phyloP scores from a whole-genome alignment of 148 eudicot genomes.

The Mesembryanthemum crystallinum region DNA sequence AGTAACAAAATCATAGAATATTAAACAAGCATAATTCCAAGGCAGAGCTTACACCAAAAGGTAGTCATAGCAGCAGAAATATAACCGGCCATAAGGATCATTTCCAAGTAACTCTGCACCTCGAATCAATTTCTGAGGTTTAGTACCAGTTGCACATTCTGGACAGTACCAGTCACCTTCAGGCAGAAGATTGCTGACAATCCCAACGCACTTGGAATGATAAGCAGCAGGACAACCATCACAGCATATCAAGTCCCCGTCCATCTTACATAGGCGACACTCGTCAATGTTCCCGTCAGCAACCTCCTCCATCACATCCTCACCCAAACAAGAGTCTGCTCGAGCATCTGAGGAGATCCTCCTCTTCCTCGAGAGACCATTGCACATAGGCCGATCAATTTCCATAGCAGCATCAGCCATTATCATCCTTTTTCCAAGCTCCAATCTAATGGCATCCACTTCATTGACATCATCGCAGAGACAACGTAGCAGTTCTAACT shows the following conservation, averaged over 20 bases:
- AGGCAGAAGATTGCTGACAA: constrained; percentile 68
- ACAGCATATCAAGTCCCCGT: constrained; percentile 91
- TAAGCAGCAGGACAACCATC: constrained; percentile 98
- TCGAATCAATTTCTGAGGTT: constrained; percentile 56
- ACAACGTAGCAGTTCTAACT: constrained; percentile 70
- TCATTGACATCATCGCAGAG: constrained; percentile 89
- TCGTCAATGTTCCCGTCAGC: constrained; percentile 89
- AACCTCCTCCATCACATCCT: constrained; percentile 49
- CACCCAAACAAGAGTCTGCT: constrained; percentile 42
- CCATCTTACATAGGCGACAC: constrained; percentile 95
- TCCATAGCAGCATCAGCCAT: constrained; percentile 42
- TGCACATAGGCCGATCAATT: constrained; percentile 42
- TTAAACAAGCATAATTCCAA: constrained; percentile 2
- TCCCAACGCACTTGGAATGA: constrained; percentile 87
- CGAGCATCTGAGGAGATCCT: constrained; percentile 38
- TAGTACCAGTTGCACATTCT: constrained; percentile 60
- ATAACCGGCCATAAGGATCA: constrained; percentile 77
- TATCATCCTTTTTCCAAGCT: constrained; percentile 58
- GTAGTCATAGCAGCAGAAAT: constrained; percentile 73
- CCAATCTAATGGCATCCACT: constrained; percentile 64
- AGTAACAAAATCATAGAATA: neutral
- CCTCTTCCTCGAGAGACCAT: constrained; percentile 40
- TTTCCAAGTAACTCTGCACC: constrained; percentile 85
- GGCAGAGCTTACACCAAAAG: constrained; percentile 82
- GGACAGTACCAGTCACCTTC: constrained; percentile 98